Evolutionary conservation across 129 eudicot species (phyloP).

Genomic region (Cynara cardunculus): DNA sequence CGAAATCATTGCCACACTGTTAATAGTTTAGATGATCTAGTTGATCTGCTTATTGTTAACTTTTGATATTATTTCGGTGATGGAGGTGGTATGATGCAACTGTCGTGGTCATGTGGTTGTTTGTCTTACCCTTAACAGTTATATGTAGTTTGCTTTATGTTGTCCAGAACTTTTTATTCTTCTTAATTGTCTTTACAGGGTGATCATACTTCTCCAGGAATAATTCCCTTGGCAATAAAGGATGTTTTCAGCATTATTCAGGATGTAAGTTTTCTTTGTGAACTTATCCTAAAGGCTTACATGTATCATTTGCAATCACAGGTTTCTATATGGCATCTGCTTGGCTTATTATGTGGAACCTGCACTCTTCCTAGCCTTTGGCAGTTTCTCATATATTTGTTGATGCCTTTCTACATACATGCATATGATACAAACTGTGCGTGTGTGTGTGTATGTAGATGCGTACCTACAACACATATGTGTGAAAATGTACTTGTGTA

Average conservation of each 20-base stretch:
- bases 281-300: neutral
- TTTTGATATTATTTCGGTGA: neutral
- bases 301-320: neutral
- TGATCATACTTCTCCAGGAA: slow-evolving; percentile 92
- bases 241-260: slow-evolving; percentile 99
- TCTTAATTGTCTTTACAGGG: slow-evolving; percentile 59
- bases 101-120: neutral
- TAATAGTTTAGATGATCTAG: neutral
- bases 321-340: slow-evolving; percentile 3
- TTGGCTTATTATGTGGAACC: slow-evolving; percentile 11
- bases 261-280: slow-evolving; percentile 60
- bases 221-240: slow-evolving; percentile 98
- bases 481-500: neutral
- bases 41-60: neutral
- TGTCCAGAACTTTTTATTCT: slow-evolving; percentile 18
- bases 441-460: neutral
- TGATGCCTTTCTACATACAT: neutral
- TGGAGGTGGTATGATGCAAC: neutral
- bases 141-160: neutral
- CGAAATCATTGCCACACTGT: neutral
- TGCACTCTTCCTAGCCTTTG: neutral
- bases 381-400: slow-evolving; percentile 7
- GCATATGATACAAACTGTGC: neutral
- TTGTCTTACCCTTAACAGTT: slow-evolving; percentile 6
- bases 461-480: neutral